Evolutionary conservation across 83 land plant species (phyloP), one percentile per base, ranked within the genome.

Genomic region (Picea mariana): DNA sequence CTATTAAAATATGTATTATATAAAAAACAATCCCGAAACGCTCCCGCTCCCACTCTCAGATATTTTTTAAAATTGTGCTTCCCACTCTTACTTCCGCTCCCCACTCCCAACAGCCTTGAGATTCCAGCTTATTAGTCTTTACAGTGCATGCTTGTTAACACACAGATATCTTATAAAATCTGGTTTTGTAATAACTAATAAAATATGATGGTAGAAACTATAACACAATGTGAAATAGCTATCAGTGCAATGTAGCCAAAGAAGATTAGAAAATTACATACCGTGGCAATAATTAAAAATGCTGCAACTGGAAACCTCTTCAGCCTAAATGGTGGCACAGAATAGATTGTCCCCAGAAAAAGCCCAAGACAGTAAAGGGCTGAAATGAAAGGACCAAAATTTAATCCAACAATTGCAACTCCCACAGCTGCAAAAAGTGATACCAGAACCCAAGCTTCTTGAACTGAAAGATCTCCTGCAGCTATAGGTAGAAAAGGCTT

Each of bases 401-500:
- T 95, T 55, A 88, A 81, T 62, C 85, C 92, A 75, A 97, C 99
- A 82, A 94, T 89, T 38, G 85, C 80, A 55, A 95, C 81, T 20
- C 99, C 98, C 27, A 86, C 42, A 21, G 88, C 87, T 27, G 93
- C 98, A 71, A 97, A 88, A 76, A 78, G 62, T 59, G 92, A 61
- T n/a, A 97, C 97, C 64, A 97, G 84, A 64, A 87, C 27, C 99
- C 99, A 97, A 40, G 98, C 99, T 58, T 94, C 88, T 47, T 86
- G 83, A 31, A 91, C 92, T 21, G 98, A 94, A 38, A 97, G 94
- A 80, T 97, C 98, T 62, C 99, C 98, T 11, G 99, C 95, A 76
- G 99, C 99, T 82, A 97, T 93, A n/a, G 99, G 99, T 75, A 97
- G 83, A 85, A 96, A 97, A 42, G 99, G 99, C 88, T 97, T 97